A percentile compares a stretch with the other conserved stretches of the same genome.
Evolutionary conservation across 352 stramenopile genomes (phyloP).

Genomic region (Nothophytophthora sp.): DNA sequence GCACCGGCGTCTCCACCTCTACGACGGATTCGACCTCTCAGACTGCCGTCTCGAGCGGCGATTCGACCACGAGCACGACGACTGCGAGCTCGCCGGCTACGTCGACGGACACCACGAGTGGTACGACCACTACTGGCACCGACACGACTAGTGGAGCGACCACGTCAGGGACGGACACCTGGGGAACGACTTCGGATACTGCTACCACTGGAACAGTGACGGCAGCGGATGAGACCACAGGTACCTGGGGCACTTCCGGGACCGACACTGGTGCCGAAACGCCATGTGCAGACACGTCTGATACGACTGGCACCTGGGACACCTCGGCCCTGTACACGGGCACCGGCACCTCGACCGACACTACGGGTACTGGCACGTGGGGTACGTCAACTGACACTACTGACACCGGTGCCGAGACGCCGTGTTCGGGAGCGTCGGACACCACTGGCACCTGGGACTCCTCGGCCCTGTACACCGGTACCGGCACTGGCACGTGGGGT

Average conservation of each 20-base stretch:
- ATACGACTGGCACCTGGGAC: slow-evolving; percentile 5
- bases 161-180: slow-evolving; percentile 12
- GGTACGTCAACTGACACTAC: neutral
- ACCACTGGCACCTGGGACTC: neutral
- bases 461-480: neutral
- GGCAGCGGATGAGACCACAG: too few relatives aligned
- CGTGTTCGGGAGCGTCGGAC: neutral
- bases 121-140: too few relatives aligned
- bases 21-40: neutral
- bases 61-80: too few relatives aligned
- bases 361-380: neutral
- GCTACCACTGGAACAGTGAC: neutral
- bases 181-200: slow-evolving; percentile 7
- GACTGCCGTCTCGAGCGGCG: slow-evolving; percentile 10
- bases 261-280: too few relatives aligned
- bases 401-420: neutral
- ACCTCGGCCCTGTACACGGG: slow-evolving; percentile 6
- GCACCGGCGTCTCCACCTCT: neutral
- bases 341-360: neutral
- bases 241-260: too few relatives aligned
- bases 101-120: neutral
- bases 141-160: slow-evolving; percentile 2
- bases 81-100: too few relatives aligned
- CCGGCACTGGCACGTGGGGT: too few relatives aligned
- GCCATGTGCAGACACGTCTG: slow-evolving; percentile 16